These are phyloP conservation scores for Quercus lobata DNA, from an alignment of 331 rosid species.

Conservation along the genomic window DNA sequence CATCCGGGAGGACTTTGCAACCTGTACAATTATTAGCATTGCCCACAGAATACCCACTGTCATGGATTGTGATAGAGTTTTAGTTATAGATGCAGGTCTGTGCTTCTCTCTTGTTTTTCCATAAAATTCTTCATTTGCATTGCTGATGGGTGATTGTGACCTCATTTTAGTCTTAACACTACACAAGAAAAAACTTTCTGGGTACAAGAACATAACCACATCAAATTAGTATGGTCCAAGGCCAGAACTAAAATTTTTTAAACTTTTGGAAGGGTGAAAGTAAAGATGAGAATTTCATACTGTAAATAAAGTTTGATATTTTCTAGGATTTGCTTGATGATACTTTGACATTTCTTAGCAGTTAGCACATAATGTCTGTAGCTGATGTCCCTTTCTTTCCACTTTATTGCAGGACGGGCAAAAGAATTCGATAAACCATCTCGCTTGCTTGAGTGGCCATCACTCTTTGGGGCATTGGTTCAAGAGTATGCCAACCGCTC, in stretches of 20 bases:
- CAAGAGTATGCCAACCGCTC: constrained; percentile 93
- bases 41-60: constrained; percentile 97
- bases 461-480: constrained; percentile 75
- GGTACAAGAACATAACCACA: not conserved
- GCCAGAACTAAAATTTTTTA: no score
- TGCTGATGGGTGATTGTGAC: not conserved
- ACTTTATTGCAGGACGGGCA: constrained; percentile 43
- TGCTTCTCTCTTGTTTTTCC: constrained; percentile 1
- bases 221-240: no score
- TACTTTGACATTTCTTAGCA: not conserved
- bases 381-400: not conserved
- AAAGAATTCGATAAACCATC: constrained; percentile 83
- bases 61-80: constrained; percentile 80
- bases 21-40: constrained; percentile 83
- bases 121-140: not conserved
- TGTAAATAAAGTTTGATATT: not conserved
- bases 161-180: not conserved
- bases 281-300: no score
- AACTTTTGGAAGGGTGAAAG: no score
- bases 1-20: constrained; percentile 73
- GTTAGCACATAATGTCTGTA: not conserved
- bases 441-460: constrained; percentile 62
- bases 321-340: not conserved
- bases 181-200: not conserved
- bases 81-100: constrained; percentile 76